Evolutionary conservation across 2,329 filamentous ascomycete species (phyloP).

Genomic region (Sporothrix phasma): DNA sequence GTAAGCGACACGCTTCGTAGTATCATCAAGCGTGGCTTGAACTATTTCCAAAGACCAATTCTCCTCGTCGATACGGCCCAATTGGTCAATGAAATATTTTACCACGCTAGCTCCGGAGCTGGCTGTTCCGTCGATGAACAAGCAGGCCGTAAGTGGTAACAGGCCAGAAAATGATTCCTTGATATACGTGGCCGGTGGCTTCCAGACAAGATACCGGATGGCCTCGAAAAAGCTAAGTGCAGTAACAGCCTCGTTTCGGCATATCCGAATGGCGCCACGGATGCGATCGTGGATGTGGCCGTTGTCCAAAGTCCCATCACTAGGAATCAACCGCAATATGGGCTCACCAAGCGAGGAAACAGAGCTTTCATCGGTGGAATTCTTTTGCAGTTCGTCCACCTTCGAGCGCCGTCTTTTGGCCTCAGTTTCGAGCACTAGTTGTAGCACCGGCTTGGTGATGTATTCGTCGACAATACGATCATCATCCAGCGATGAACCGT

Average conservation of each 20-base stretch:
- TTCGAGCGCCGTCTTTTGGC: neutral
- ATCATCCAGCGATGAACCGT: conserved; percentile 11
- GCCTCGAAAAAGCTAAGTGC: conserved; percentile 15
- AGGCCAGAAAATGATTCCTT: conserved; percentile 7
- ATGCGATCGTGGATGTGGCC: conserved; percentile 8
- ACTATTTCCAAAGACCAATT: conserved; percentile 16
- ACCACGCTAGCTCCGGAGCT: conserved; percentile 1
- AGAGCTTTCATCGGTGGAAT: neutral
- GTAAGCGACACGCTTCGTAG: conserved; percentile 6
- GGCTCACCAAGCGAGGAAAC: conserved; percentile 3
- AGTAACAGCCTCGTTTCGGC: conserved; percentile 13
- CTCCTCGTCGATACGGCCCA: conserved; percentile 11
- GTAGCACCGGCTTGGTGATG: conserved; percentile 20
- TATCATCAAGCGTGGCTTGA: neutral
- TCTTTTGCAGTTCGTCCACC: neutral
- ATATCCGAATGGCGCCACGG: conserved; percentile 15
- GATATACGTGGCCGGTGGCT: conserved; percentile 12
- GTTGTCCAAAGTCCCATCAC: neutral
- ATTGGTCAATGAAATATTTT: neutral
- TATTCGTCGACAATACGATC: conserved; percentile 14
- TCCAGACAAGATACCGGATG: conserved; percentile 24
- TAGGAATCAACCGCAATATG: neutral
- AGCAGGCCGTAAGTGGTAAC: neutral
- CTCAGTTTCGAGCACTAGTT: conserved; percentile 17
- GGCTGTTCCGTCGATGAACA: conserved; percentile 1